A percentile compares a stretch with the other conserved stretches of the same genome.
Evolutionary conservation across 2,329 filamentous ascomycete species (phyloP).

Genomic region (Fusarium palustre): DNA sequence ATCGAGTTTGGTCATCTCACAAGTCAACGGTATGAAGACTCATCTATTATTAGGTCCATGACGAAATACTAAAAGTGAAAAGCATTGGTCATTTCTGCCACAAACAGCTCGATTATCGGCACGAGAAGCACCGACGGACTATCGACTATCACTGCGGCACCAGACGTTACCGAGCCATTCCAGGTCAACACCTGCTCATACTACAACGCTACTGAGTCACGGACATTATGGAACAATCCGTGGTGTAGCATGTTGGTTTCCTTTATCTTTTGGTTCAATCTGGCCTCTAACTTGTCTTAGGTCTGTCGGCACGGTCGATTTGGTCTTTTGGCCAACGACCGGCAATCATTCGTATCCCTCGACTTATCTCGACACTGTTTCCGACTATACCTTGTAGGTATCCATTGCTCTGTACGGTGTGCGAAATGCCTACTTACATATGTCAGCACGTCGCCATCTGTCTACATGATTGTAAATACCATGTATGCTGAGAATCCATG

Average conservation of each 20-base stretch:
- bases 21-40: neutral
- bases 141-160: neutral
- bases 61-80: neutral
- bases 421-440: neutral
- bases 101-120: neutral
- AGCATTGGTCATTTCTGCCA: neutral
- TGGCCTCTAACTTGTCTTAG: neutral
- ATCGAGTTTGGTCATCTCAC: neutral
- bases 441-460: neutral
- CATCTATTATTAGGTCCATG: neutral
- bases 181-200: neutral
- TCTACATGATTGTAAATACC: neutral
- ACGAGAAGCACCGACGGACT: neutral
- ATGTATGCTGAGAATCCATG: neutral
- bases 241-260: neutral
- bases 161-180: neutral
- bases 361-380: neutral
- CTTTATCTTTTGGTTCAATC: too few species aligned
- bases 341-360: conserved; percentile 1
- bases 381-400: conserved; percentile 2
- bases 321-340: neutral
- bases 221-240: neutral
- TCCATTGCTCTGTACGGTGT: too few species aligned
- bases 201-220: neutral
- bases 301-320: neutral